phyloP scores from a whole-genome alignment of 2,329 filamentous ascomycete genomes.

The Fusarium phyllophilum region DNA sequence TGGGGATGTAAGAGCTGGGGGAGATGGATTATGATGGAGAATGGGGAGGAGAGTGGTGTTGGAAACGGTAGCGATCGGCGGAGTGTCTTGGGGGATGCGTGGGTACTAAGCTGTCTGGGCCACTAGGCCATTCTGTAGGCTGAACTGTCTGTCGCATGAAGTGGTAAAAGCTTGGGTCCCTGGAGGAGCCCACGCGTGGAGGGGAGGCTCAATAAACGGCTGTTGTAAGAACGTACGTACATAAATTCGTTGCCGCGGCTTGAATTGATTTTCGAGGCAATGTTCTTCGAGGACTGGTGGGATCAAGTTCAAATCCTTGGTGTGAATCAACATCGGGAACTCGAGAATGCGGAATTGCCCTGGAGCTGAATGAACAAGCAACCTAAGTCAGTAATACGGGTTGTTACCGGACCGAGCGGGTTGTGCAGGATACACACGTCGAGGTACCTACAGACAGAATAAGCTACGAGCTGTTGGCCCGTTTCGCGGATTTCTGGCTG shows the following conservation, averaged over 20 bases:
- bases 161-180: slow-evolving; percentile 29
- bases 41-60: slow-evolving; percentile 23
- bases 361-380: neutral
- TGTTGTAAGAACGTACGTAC: neutral
- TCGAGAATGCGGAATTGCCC: neutral
- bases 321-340: neutral
- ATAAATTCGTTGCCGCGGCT: neutral
- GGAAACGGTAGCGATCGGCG: slow-evolving; percentile 35
- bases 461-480: neutral
- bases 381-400: neutral
- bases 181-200: slow-evolving; percentile 21
- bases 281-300: neutral
- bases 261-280: neutral
- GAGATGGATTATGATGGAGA: slow-evolving; percentile 25
- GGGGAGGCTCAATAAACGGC: neutral
- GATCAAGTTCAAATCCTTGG: neutral
- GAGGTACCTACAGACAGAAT: neutral
- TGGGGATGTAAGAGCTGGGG: slow-evolving; percentile 33
- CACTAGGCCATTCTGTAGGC: neutral
- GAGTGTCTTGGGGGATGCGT: slow-evolving; percentile 23
- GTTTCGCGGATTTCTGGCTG: slow-evolving; percentile 1
- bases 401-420: neutral
- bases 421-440: neutral
- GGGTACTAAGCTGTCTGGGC: slow-evolving; percentile 15
- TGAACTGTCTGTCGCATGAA: slow-evolving; percentile 2